These are phyloP conservation scores for Candida krabiensis DNA, from an alignment of 805 yeast genomes.

Conservation along the genomic window DNA sequence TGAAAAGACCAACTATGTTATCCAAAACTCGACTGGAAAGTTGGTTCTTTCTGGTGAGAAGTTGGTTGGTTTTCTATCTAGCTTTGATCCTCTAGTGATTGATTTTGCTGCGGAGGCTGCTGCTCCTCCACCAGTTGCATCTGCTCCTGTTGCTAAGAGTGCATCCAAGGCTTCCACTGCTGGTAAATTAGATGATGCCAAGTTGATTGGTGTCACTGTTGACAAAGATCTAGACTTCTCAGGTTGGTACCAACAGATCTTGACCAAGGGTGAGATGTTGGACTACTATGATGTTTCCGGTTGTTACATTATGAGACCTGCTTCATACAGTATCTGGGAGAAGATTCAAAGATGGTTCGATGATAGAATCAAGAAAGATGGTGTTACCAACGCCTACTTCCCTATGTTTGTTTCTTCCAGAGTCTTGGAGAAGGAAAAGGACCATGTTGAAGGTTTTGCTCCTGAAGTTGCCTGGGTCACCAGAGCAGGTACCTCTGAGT, in stretches of 20 bases:
- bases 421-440: slow-evolving; percentile 96
- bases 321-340: slow-evolving; percentile 95
- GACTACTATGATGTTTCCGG: slow-evolving; percentile 99
- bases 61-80: slow-evolving; percentile 48
- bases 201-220: slow-evolving; percentile 92
- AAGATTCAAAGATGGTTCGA: slow-evolving; percentile 87
- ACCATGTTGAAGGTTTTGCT: slow-evolving; percentile 98
- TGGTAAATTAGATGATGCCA: slow-evolving; percentile 77
- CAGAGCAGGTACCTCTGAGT: slow-evolving; percentile 87
- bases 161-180: slow-evolving; percentile 28
- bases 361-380: slow-evolving; percentile 74
- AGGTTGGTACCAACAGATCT: slow-evolving; percentile 95
- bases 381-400: slow-evolving; percentile 94
- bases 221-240: slow-evolving; percentile 92
- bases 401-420: slow-evolving; percentile 96
- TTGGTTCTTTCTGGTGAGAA: slow-evolving; percentile 49
- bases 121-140: slow-evolving; percentile 25
- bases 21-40: slow-evolving; percentile 54
- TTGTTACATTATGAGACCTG: slow-evolving; percentile 96
- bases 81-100: slow-evolving; percentile 50
- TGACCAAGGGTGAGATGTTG: slow-evolving; percentile 96
- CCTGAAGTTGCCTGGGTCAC: slow-evolving; percentile 99
- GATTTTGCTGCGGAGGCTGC: slow-evolving; percentile 53
- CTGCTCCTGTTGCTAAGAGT: slow-evolving; percentile 27
- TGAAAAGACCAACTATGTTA: slow-evolving; percentile 38